Evolutionary conservation across 768 basidiomycete species (phyloP).

Genomic region (Boletus sensibilis): DNA sequence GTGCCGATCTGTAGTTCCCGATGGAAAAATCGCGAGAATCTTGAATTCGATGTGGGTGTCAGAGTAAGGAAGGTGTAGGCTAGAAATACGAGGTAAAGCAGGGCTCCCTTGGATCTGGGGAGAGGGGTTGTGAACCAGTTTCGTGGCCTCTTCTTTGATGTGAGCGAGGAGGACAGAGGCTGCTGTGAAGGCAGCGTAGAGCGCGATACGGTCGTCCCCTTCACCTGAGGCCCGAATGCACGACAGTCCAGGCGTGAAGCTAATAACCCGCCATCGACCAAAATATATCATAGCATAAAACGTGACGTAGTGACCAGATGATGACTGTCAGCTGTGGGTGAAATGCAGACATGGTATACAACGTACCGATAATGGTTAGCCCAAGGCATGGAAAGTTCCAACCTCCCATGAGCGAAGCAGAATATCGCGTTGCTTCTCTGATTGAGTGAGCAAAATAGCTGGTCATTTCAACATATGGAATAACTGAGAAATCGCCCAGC

Average conservation of each 20-base stretch:
- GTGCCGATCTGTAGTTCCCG: background rate
- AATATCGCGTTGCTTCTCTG: no score
- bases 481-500: no score
- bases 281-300: background rate
- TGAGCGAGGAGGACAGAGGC: background rate
- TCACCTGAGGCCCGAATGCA: background rate
- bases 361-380: no score
- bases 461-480: no score
- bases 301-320: background rate
- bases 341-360: no score
- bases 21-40: background rate
- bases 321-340: background rate
- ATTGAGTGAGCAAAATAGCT: no score
- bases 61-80: background rate
- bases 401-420: no score
- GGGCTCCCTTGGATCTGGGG: background rate
- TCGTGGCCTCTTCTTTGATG: background rate
- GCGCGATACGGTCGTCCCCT: background rate
- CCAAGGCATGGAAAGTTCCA: no score
- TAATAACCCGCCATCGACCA: background rate
- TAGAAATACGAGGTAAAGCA: background rate
- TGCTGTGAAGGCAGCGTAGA: background rate
- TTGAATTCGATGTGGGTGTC: background rate
- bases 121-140: background rate
- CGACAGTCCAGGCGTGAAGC: background rate